Base-by-base conservation (phyloP, 495 filamentous ascomycete species). In the Astrothelium macrocarpum region DNA sequence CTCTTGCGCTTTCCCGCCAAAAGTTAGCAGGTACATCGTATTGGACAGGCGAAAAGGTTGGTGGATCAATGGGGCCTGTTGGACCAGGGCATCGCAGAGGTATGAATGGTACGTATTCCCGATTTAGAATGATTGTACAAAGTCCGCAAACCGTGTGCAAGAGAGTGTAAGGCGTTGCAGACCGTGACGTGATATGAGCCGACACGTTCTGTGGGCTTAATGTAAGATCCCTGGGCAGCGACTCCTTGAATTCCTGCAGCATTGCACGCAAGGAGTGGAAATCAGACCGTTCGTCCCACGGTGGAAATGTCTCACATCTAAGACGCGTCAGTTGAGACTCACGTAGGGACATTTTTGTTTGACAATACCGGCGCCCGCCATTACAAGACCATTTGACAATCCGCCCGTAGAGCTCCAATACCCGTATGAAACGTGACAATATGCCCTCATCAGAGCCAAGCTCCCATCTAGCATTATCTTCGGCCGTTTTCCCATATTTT, bases 81-180 rank as follows among this genome's bases (percentile, higher is more conserved):
- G 90, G 89, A 65, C 81, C 83, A 26, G 75, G 71, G 74, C 86
- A 90, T 2, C 83, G 84, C 23, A 91, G 73, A 9, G 91, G 88
- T 18, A 96, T 80, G 71, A 93, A 94, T 0, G 90, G 89, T 31
- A 95, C 80, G 70, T 90, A 92, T 68, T 91, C 85, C 64, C 90
- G 82, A 72, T 94, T 87, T 26, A 95, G 79, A 70, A 90, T 85
- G 61, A 96, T 90, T 39, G 83, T 78, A 64, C 87, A 92, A 7
- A 95, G 77, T 34, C 86, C 85, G 67, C 87, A 87, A 4, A 90
- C 84, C 65, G 88, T 85, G 68, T 96, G 90, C 73, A 94, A 79
- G 25, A 90, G 79, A 3, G 87, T 86, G 67, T 90, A 96, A 1
- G 85, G 79, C 36, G 87, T 87, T 18, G 88, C 84, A 1, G 84